Base-by-base conservation (phyloP, 441 rosid species). In the Jatropha podagrica region DNA sequence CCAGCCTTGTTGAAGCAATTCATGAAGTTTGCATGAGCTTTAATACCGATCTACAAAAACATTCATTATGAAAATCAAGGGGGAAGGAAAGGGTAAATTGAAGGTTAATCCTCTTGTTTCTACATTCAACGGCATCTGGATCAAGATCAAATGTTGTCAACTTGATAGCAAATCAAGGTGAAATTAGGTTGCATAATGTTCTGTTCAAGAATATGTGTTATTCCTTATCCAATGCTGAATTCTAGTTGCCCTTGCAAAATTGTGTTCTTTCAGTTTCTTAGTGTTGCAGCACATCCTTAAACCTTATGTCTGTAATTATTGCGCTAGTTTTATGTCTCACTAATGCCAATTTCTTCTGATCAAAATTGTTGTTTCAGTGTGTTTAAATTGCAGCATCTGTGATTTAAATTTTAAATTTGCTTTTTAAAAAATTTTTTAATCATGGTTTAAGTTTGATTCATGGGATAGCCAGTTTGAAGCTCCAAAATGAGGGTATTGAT, bases 51-150 rank as follows among this genome's bases (percentile, higher is more conserved):
- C 9, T 6, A 26, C 20, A 51, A 18, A 7, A 71, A 42, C 5
- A 23, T 54, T 15, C 7, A 44, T 55, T 32, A 66, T 63, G 10
- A 44, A 11, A 44, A 11, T 44, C 10, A 32, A 32, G 32, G 58
- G 78, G 48, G 64, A 73, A 18, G 51, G 73, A 48, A 58, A 59
- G 41, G 65, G 26, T 37, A 7, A 66, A n/a, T 38, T 37, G 4
- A 27, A 64, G 63, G 59, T 37, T 32, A 51, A 2, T 58, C 55
- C 54, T 72, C 18, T 20, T 60, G 26, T 49, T 46, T 18, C 46
- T 32, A 20, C 23, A 13, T 60, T 20, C 56, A 68, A 26, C 32
- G 69, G 41, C n/a, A 14, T 14, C 49, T n/a, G 15, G 63, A 65
- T 72, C 62, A 9, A 65, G 55, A 2, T 69, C 70, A 12, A 42